These are phyloP conservation scores for Malus asiatica DNA, from an alignment of 306 rosid species.

Conservation along the genomic window DNA sequence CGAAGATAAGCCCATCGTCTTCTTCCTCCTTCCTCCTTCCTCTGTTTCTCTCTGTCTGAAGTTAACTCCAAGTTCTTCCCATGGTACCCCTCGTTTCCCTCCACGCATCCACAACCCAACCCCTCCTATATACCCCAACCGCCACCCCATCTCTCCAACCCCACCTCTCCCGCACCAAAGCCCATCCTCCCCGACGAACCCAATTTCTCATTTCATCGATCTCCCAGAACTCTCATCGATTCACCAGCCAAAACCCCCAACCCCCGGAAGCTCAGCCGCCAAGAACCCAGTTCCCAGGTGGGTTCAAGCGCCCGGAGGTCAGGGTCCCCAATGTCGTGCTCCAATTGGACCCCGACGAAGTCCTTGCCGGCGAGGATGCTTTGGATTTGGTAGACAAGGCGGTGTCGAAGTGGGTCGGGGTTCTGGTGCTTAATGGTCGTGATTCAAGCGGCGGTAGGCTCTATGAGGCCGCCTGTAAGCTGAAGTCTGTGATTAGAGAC, in stretches of 20 bases:
- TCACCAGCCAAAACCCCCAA: constrained; percentile 22
- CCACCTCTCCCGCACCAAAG: constrained; percentile 24
- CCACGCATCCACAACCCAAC: constrained; percentile 18
- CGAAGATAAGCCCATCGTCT: background rate
- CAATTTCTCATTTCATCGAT: constrained; percentile 21
- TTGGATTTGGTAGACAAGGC: constrained; percentile 53
- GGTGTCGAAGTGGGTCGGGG: constrained; percentile 59
- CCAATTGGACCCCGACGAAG: constrained; percentile 45
- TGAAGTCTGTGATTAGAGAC: constrained; percentile 59
- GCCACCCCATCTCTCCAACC: constrained; percentile 15
- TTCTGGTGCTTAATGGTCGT: constrained; percentile 46
- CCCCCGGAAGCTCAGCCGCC: constrained; percentile 32
- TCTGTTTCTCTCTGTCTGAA: background rate
- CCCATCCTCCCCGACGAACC: constrained; percentile 22
- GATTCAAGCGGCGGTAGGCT: constrained; percentile 56
- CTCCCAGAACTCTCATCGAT: constrained; percentile 31
- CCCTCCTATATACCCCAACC: constrained; percentile 3
- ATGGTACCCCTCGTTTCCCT: constrained; percentile 39
- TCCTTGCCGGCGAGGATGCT: constrained; percentile 27
- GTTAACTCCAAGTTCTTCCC: constrained; percentile 9
- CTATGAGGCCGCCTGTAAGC: constrained; percentile 73
- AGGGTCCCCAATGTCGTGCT: constrained; percentile 59
- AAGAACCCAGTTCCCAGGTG: constrained; percentile 75
- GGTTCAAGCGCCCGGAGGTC: constrained; percentile 77
- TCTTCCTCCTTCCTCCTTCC: background rate